Evolutionary conservation across 805 yeast genomes (phyloP), one percentile per base, ranked within the genome.

Genomic region (Schwanniomyces occidentalis): DNA sequence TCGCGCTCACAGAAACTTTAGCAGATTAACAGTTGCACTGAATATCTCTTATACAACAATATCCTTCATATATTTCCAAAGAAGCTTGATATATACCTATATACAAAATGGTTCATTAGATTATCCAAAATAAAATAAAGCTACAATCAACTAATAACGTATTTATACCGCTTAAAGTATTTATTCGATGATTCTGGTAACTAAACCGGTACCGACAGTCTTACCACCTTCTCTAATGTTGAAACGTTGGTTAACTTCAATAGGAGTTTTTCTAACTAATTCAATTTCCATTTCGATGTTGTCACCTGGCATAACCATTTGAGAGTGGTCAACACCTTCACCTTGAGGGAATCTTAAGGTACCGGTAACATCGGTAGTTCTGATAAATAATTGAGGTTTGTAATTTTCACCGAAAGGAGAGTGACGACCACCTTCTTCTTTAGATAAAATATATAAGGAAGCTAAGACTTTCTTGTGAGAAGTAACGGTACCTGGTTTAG

Each of bases 351-450:
- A 90, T 52, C 80, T 80, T 65, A 91, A 73, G 40, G 82, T 79
- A 59, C 85, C 91, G 48, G 97, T 87, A 47, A 91, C 97, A 62
- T 89, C 95, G 47, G 95, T 87, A 48, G 99, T 90, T 74, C 98
- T 86, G 61, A 93, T 78, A 71, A 85, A 93, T 78, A 91, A 77
- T 73, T 93, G 99, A 44, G 99, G 99, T 76, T 95, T 87, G 82
- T 90, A 93, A 80, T 89, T 85, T 70, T 85, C 88, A 60, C 91
- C 91, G 68, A 93, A 93, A 49, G 96, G 95, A 46, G 96, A 85
- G 76, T 88, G 96, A 75, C 99, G 91, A 58, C 99, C 99, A 79
- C 99, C 99, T 75, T 93, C 99, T 61, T 93, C 98, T 70, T 88
- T 85, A 61, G 95, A 78, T 64, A 93, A 77, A 47, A 91, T 80